Percentiles rank a stretch among this genome's conserved stretches.
phyloP scores from a whole-genome alignment of 495 filamentous ascomycete species.

The Xylaria intraflava region DNA sequence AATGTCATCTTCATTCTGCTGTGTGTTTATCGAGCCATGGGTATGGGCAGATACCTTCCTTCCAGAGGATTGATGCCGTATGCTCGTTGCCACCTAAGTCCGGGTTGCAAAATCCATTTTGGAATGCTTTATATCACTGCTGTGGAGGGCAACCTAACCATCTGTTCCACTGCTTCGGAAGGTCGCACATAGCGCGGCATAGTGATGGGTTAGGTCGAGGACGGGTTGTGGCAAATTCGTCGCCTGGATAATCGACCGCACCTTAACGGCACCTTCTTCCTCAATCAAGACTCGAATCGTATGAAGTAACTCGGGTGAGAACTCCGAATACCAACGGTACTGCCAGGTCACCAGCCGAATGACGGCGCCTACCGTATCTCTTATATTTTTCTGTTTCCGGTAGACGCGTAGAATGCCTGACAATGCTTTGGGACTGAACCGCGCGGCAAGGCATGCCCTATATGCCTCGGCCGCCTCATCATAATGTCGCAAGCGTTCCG shows the following conservation, averaged over 20 bases:
- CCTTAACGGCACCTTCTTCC: constrained; percentile 95
- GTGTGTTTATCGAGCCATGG: constrained; percentile 2
- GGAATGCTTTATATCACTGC: not conserved
- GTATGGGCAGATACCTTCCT: not conserved
- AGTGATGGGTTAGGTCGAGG: constrained; percentile 91
- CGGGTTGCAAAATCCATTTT: not conserved
- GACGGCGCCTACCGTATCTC: constrained; percentile 68
- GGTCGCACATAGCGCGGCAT: constrained; percentile 86
- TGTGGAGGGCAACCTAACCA: constrained; percentile 42
- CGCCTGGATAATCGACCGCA: constrained; percentile 92
- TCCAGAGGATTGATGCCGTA: not conserved
- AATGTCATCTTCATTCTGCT: not conserved
- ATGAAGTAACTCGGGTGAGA: constrained; percentile 81
- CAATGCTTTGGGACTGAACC: constrained; percentile 87
- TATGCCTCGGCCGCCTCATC: constrained; percentile 92
- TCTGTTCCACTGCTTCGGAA: constrained; percentile 95
- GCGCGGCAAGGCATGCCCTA: constrained; percentile 67
- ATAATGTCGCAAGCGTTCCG: constrained; percentile 80
- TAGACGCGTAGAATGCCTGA: constrained; percentile 73
- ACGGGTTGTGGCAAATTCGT: constrained; percentile 89
- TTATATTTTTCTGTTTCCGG: constrained; percentile 61
- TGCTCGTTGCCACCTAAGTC: not conserved
- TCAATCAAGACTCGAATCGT: constrained; percentile 89
- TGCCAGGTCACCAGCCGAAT: constrained; percentile 94
- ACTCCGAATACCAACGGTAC: constrained; percentile 99